Evolutionary conservation across 495 filamentous ascomycete genomes (phyloP).

Genomic region (Paragyromitra xinjiangensis): DNA sequence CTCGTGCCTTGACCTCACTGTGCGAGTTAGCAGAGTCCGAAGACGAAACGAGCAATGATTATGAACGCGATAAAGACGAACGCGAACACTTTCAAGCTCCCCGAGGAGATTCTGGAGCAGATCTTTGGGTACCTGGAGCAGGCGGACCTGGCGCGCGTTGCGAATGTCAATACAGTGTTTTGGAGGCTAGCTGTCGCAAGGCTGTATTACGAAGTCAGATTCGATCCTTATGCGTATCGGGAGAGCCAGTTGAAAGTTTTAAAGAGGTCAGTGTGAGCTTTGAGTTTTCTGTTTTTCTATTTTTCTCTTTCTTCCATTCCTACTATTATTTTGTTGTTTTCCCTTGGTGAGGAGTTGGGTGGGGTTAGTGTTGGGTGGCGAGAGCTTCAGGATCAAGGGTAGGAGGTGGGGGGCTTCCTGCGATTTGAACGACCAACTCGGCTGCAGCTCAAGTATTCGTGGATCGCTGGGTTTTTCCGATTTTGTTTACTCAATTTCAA

Average conservation of each 20-base stretch:
- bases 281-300: background rate
- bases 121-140: slow-evolving; percentile 45
- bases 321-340: slow-evolving; percentile 12
- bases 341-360: background rate
- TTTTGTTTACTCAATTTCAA: slow-evolving; percentile 20
- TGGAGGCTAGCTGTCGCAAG: slow-evolving; percentile 46
- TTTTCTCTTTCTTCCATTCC: background rate
- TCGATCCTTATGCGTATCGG: slow-evolving; percentile 52
- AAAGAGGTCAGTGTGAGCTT: slow-evolving; percentile 42
- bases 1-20: slow-evolving; percentile 24
- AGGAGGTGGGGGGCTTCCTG: background rate
- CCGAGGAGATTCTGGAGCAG: slow-evolving; percentile 51
- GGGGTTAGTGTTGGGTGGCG: background rate
- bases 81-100: slow-evolving; percentile 39
- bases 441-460: slow-evolving; percentile 5
- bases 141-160: slow-evolving; percentile 43
- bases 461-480: slow-evolving; percentile 8
- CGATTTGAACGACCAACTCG: slow-evolving; percentile 7
- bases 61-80: slow-evolving; percentile 37
- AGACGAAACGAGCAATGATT: slow-evolving; percentile 22
- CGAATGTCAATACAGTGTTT: slow-evolving; percentile 41
- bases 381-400: slow-evolving; percentile 3
- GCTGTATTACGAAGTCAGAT: slow-evolving; percentile 46
- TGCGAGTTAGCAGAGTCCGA: slow-evolving; percentile 4
- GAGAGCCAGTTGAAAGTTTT: slow-evolving; percentile 51